Conservation (phyloP, 352 stramenopile species). For the Globisporangium takayamanum region DNA sequence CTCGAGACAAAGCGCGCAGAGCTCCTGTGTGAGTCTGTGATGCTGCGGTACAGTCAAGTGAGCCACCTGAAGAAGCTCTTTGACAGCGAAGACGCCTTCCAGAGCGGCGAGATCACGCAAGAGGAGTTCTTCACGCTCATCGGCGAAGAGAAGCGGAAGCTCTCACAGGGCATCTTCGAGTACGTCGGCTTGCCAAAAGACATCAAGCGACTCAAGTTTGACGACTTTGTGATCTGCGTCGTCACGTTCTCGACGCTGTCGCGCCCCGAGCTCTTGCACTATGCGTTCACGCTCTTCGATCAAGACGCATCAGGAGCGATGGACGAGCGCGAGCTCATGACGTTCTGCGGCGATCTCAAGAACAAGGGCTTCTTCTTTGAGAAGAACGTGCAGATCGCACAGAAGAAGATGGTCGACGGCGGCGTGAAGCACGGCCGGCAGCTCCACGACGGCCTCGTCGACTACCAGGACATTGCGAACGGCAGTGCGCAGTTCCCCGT, state of each 20-base stretch:
- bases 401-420: slow-evolving; percentile 36
- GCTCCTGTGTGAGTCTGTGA: slow-evolving; percentile 43
- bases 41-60: slow-evolving; percentile 36
- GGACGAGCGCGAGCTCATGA: slow-evolving; percentile 41
- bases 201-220: slow-evolving; percentile 36
- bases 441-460: slow-evolving; percentile 31
- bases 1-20: slow-evolving; percentile 45
- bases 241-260: slow-evolving; percentile 43
- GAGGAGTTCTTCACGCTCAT: slow-evolving; percentile 58
- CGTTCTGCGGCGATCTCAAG: slow-evolving; percentile 52
- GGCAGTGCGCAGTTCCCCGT: slow-evolving; percentile 47
- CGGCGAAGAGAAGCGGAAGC: slow-evolving; percentile 42
- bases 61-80: slow-evolving; percentile 30
- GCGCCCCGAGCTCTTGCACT: slow-evolving; percentile 47
- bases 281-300: slow-evolving; percentile 66
- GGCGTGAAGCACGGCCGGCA: slow-evolving; percentile 18
- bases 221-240: slow-evolving; percentile 56
- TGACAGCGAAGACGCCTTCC: slow-evolving; percentile 34
- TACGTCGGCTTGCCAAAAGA: slow-evolving; percentile 25
- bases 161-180: slow-evolving; percentile 49
- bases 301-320: slow-evolving; percentile 57
- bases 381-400: slow-evolving; percentile 52
- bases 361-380: slow-evolving; percentile 50
- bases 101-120: slow-evolving; percentile 42
- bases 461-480: slow-evolving; percentile 50